Conservation (phyloP, 2,329 filamentous ascomycete genomes). For the Cladosporium sp. region DNA sequence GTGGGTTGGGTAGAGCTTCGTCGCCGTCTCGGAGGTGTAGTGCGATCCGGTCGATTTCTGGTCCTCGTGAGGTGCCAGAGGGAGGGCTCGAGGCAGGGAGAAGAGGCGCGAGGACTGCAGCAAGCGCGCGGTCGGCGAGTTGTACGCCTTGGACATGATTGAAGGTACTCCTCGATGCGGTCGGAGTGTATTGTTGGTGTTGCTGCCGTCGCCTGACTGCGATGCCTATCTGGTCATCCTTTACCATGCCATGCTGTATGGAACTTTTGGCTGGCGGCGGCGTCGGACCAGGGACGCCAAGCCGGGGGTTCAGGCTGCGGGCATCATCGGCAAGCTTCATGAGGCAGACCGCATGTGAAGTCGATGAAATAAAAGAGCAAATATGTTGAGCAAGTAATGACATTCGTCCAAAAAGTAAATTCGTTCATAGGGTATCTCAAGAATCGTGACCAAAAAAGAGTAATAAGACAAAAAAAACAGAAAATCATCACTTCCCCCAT, state of each 20-base stretch:
- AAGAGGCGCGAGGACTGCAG: conserved; percentile 87
- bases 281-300: not conserved
- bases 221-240: not conserved
- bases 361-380: too few relatives aligned
- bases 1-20: conserved; percentile 72
- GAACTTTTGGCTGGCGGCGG: not conserved
- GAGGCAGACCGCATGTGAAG: too few relatives aligned
- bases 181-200: too few relatives aligned
- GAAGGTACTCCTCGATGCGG: not conserved
- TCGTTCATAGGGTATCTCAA: conserved; percentile 10
- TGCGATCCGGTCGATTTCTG: conserved; percentile 46
- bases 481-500: not conserved
- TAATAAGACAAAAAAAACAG: too few relatives aligned
- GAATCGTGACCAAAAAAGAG: not conserved
- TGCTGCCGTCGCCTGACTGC: not conserved
- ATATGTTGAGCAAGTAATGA: too few relatives aligned
- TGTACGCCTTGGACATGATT: conserved; percentile 35
- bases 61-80: conserved; percentile 48
- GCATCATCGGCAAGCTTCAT: too few relatives aligned
- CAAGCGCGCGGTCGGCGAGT: conserved; percentile 61
- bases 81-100: conserved; percentile 73
- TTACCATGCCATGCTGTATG: not conserved
- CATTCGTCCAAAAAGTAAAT: too few relatives aligned
- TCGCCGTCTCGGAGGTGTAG: conserved; percentile 64
- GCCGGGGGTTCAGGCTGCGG: too few relatives aligned